A percentile compares a stretch with the other conserved stretches of the same genome.
Evolutionary conservation across 345 rosid genomes (phyloP).

Genomic region (Eucalyptus melliodora): DNA sequence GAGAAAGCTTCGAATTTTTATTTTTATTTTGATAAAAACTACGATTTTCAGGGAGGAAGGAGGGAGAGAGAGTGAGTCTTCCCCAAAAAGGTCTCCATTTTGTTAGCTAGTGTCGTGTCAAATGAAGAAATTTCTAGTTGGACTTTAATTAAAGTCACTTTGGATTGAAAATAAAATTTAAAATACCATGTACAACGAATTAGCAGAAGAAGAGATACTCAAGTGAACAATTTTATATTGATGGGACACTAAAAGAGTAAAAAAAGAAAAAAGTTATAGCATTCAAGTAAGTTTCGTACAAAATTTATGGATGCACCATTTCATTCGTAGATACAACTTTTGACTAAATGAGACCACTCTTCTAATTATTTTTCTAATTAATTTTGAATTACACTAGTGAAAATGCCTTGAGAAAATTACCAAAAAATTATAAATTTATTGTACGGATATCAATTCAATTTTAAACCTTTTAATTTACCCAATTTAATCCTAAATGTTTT

Average conservation of each 20-base stretch:
- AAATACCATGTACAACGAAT: rapidly evolving
- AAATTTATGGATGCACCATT: not conserved
- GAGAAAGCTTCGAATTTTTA: not conserved
- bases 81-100: not conserved
- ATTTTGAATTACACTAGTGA: not conserved
- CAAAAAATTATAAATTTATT: not conserved
- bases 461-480: not conserved
- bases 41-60: not conserved
- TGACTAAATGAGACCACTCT: too few species aligned
- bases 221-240: too few species aligned
- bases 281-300: too few species aligned
- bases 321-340: not conserved
- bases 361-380: not conserved
- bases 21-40: too few species aligned
- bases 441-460: rapidly evolving
- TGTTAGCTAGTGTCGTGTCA: not conserved
- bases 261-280: rapidly evolving
- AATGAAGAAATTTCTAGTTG: not conserved
- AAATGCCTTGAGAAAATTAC: not conserved
- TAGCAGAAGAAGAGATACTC: rapidly evolving
- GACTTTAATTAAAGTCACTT: not conserved
- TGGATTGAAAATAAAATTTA: not conserved
- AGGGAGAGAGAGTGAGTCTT: not conserved
- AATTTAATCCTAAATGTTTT: not conserved
- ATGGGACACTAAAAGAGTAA: not conserved